Conservation (phyloP, 2,329 filamentous ascomycete genomes). For the Monosporascus sp. region DNA sequence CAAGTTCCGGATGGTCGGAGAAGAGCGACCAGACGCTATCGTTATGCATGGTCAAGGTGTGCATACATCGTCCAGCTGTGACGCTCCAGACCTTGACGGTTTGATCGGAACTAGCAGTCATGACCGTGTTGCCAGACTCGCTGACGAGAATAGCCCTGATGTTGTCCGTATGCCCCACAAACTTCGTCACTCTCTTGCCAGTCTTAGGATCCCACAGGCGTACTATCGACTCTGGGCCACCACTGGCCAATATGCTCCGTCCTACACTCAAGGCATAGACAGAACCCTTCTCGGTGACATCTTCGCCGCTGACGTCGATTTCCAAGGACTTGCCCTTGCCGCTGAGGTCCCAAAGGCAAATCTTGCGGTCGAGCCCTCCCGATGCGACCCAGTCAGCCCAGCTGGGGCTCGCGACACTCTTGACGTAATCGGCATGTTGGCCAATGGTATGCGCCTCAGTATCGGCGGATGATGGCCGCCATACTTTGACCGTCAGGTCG, state of each 20-base stretch:
- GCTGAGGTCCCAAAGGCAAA: conserved; percentile 89
- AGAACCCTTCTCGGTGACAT: conserved; percentile 83
- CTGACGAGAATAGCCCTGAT: conserved; percentile 88
- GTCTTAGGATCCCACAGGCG: conserved; percentile 86
- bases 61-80: conserved; percentile 90
- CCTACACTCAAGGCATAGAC: conserved; percentile 85
- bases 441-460: conserved; percentile 76
- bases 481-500: conserved; percentile 89
- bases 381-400: conserved; percentile 82
- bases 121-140: conserved; percentile 79
- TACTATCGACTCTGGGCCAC: conserved; percentile 89
- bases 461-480: conserved; percentile 68
- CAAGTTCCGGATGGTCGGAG: conserved; percentile 78
- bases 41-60: conserved; percentile 98
- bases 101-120: conserved; percentile 93
- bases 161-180: conserved; percentile 94
- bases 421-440: conserved; percentile 93
- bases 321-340: conserved; percentile 80
- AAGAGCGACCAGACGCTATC: conserved; percentile 96
- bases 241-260: conserved; percentile 78
- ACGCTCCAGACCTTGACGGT: conserved; percentile 98
- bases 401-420: conserved; percentile 75
- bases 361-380: conserved; percentile 85
- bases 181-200: conserved; percentile 88
- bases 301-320: conserved; percentile 79